Percentiles rank a stretch among this genome's conserved stretches.
phyloP scores from a whole-genome alignment of 495 filamentous ascomycete species.

The Lasiosphaeris hirsuta region DNA sequence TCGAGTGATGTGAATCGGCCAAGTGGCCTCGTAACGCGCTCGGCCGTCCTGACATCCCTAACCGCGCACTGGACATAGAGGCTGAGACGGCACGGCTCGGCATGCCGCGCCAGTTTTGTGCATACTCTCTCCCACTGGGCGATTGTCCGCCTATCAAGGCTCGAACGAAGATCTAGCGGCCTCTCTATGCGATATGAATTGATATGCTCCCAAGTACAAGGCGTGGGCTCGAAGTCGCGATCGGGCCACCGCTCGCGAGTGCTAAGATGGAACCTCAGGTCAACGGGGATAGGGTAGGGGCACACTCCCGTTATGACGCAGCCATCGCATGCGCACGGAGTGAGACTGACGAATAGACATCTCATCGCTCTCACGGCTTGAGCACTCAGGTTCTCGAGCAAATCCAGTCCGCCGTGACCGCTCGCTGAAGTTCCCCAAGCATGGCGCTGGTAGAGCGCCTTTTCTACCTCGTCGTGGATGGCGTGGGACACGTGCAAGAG shows the following conservation, averaged over 20 bases:
- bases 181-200: not conserved
- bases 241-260: not conserved
- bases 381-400: not conserved
- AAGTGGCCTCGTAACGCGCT: not conserved
- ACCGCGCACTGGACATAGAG: not conserved
- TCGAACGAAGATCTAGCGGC: slow-evolving; percentile 1
- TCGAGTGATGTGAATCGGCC: not conserved
- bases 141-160: not conserved
- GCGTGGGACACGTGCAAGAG: not conserved
- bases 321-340: not conserved
- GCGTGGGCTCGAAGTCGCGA: not conserved
- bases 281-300: not conserved
- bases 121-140: not conserved
- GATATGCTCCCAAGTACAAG: not conserved
- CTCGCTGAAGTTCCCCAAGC: not conserved
- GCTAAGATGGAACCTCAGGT: not conserved
- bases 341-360: not conserved
- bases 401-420: not conserved
- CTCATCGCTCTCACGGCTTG: not conserved
- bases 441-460: not conserved
- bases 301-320: not conserved
- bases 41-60: not conserved
- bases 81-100: not conserved
- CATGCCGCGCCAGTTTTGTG: not conserved
- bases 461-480: not conserved